These are phyloP conservation scores for Naegleria gruberi DNA, from an alignment of 208 protist species.

Conservation along the genomic window DNA sequence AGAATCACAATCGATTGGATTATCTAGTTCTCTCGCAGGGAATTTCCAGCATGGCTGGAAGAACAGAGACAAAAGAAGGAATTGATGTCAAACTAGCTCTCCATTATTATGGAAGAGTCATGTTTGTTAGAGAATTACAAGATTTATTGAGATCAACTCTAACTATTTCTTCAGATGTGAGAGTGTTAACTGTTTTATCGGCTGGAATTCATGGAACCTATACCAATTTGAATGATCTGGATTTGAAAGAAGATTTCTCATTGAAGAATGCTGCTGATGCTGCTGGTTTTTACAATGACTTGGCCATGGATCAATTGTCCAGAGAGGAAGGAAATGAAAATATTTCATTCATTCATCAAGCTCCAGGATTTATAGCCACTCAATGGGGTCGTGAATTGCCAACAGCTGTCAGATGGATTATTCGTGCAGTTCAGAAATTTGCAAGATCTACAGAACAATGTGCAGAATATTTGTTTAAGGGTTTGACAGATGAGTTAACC, in stretches of 20 bases:
- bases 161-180: neutral
- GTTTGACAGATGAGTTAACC: neutral
- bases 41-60: conserved; percentile 31
- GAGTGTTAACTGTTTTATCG: conserved; percentile 24
- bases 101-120: conserved; percentile 31
- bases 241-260: conserved; percentile 24
- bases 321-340: conserved; percentile 19
- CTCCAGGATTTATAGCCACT: conserved; percentile 31
- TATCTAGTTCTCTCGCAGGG: neutral
- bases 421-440: conserved; percentile 24
- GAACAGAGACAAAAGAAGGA: conserved; percentile 31
- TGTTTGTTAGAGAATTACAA: conserved; percentile 22
- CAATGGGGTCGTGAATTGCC: conserved; percentile 34
- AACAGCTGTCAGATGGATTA: conserved; percentile 20
- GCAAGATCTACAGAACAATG: conserved; percentile 10
- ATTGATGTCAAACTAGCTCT: conserved; percentile 31
- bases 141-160: conserved; percentile 7
- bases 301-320: conserved; percentile 24
- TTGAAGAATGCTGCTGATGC: conserved; percentile 32
- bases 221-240: conserved; percentile 24
- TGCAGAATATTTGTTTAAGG: conserved; percentile 18
- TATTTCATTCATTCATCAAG: conserved; percentile 27
- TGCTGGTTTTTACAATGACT: conserved; percentile 36
- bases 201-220: conserved; percentile 26
- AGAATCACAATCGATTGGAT: neutral